Percentiles rank a stretch among this genome's conserved stretches.
Conservation (phyloP, 1,139 yeast genomes). For the Candida sojae region DNA sequence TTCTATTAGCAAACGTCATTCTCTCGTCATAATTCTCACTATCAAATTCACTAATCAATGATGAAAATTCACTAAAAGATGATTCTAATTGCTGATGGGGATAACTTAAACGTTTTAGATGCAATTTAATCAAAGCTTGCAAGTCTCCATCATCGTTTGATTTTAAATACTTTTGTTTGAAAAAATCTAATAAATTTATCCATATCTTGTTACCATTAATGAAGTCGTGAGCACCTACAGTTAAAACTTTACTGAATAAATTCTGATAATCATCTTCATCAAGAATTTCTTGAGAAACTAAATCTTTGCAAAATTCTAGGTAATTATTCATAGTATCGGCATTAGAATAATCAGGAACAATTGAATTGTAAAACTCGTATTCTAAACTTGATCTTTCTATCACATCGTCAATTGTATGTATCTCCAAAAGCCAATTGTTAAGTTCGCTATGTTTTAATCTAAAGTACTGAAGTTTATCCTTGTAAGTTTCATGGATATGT, state of each 20-base stretch:
- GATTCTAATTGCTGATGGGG: conserved; percentile 47
- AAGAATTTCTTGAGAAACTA: not conserved
- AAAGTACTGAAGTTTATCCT: conserved; percentile 22
- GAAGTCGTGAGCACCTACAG: conserved; percentile 34
- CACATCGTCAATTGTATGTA: conserved; percentile 19
- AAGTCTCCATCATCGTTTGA: conserved; percentile 17
- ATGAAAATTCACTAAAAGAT: conserved; percentile 45
- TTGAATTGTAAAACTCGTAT: conserved; percentile 20
- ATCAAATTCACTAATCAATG: conserved; percentile 37
- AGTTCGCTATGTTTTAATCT: conserved; percentile 24
- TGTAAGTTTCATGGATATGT: conserved; percentile 19
- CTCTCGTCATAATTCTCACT: conserved; percentile 35
- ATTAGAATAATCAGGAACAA: conserved; percentile 21
- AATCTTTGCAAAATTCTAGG: conserved; percentile 11
- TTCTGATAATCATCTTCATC: conserved; percentile 18
- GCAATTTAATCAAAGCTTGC: conserved; percentile 24
- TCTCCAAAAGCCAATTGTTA: conserved; percentile 27
- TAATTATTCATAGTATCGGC: conserved; percentile 22
- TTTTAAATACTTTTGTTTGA: conserved; percentile 11
- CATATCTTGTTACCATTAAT: conserved; percentile 37
- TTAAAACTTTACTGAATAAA: conserved; percentile 23
- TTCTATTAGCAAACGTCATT: conserved; percentile 40
- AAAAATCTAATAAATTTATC: conserved; percentile 24
- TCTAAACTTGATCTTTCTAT: conserved; percentile 11
- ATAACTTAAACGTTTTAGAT: conserved; percentile 34